phyloP scores from a whole-genome alignment of 2,329 filamentous ascomycete species.

The Aspergillus pseudonomiae region DNA sequence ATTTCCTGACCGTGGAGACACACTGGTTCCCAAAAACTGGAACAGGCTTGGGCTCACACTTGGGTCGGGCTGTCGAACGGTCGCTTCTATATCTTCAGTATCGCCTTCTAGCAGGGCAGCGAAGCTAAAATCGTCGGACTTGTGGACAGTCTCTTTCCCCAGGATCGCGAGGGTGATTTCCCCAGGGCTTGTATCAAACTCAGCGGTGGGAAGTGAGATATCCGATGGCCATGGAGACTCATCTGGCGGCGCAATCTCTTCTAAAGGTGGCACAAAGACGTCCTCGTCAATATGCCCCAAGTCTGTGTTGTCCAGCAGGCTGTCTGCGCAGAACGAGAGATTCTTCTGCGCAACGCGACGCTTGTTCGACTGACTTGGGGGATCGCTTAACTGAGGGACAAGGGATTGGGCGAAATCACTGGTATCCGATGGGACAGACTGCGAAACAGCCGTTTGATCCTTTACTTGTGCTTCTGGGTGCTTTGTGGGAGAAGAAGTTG shows the following conservation, averaged over 20 bases:
- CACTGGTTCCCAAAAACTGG: constrained; percentile 39
- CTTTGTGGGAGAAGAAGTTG: constrained; percentile 7
- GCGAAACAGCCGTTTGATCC: background rate
- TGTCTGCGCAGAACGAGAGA: constrained; percentile 14
- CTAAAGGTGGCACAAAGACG: constrained; percentile 12
- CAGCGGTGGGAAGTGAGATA: constrained; percentile 11
- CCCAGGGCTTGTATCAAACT: constrained; percentile 10
- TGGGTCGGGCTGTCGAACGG: constrained; percentile 47
- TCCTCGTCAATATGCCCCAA: constrained; percentile 18
- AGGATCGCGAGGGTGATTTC: constrained; percentile 10
- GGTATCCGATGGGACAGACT: background rate
- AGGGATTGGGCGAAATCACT: constrained; percentile 3
- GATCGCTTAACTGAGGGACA: constrained; percentile 2
- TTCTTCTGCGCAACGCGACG: constrained; percentile 10
- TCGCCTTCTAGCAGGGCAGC: constrained; percentile 37
- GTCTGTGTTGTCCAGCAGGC: constrained; percentile 13
- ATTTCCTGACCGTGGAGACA: constrained; percentile 31
- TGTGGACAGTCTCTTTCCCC: constrained; percentile 11
- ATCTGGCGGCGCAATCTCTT: constrained; percentile 15
- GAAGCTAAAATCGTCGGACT: constrained; percentile 30
- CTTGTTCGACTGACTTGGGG: constrained; percentile 8
- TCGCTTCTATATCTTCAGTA: constrained; percentile 59
- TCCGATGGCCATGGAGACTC: constrained; percentile 24
- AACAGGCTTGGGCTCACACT: constrained; percentile 41
- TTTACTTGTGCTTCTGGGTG: background rate